Base-by-base conservation (phyloP, 371 early-diverging fungal species). In the Lichtheimia hyalospora region DNA sequence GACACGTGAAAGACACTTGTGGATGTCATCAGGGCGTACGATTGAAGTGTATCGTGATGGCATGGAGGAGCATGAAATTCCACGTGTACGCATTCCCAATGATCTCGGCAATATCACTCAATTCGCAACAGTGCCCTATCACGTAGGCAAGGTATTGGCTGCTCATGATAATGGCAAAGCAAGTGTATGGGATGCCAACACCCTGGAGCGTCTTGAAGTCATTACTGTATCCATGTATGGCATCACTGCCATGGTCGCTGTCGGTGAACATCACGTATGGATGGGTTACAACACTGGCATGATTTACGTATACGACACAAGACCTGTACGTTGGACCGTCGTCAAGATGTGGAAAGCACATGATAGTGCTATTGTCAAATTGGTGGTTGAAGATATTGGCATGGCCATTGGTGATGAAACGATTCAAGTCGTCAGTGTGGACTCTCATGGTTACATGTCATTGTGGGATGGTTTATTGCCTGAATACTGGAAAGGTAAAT, bases 161-260 rank as follows among this genome's bases (percentile, higher is more conserved):
- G 89, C 89, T 3, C 94, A 93, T 68, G 92, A 90, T 21, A 89
- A 93, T 68, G 93, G 94, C 42, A 90, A 87, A 52, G 81, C 93
- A 5, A 80, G 85, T 21, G 73, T 91, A 0, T 92, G 91, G 91
- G 86, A 90, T 63, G 68, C 77, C 16, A 67, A 68, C 15, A 71
- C 81, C 0, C 52, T 82, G 18, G 75, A 76, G 18, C 70, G 74
- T 44, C 20, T 79, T 0, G 74, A 81, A 34, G 68, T 84, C 5
- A 72, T 89, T 25, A 71, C 72, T 6, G 83, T 85, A 1, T 84
- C 86, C 2, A 71, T 80, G 52, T 92, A 95, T 70, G 80, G 86
- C 41, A 88, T 92, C 49, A 82, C 84, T 48, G 67, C 86, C 2
- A 66, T 93, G 67, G 66, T 84, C 3, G 71, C 79, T 21, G 82